Percentiles rank a stretch among this genome's conserved stretches.
phyloP scores from a whole-genome alignment of 306 rosid species.

The Begonia masoniana region DNA sequence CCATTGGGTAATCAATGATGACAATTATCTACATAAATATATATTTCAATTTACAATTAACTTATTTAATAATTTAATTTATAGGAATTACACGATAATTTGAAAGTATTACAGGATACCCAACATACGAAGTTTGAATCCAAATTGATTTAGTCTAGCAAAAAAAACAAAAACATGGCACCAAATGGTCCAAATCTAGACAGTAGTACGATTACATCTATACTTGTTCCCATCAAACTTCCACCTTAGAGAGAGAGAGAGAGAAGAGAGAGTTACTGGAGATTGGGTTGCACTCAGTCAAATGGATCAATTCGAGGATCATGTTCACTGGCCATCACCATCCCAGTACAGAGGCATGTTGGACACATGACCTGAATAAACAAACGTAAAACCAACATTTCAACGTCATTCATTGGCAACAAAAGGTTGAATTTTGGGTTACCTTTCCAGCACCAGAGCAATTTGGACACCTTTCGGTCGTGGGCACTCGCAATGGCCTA shows the following conservation, averaged over 20 bases:
- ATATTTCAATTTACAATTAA: too few relatives aligned
- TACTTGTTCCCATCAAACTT: too few relatives aligned
- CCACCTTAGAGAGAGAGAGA: neutral
- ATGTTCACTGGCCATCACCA: slow-evolving; percentile 94
- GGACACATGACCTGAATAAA: slow-evolving; percentile 82
- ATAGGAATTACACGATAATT: too few relatives aligned
- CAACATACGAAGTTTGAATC: too few relatives aligned
- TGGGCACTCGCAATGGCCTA: slow-evolving; percentile 44
- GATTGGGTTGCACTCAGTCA: slow-evolving; percentile 23
- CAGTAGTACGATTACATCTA: too few relatives aligned
- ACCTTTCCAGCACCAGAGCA: slow-evolving; percentile 97
- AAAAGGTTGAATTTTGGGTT: neutral
- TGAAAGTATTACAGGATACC: too few relatives aligned
- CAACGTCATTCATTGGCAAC: neutral
- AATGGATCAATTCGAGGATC: slow-evolving; percentile 88
- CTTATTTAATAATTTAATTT: too few relatives aligned
- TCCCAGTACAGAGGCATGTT: slow-evolving; percentile 89
- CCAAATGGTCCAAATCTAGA: too few relatives aligned
- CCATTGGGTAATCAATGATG: too few relatives aligned
- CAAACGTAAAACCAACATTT: neutral
- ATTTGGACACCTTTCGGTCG: slow-evolving; percentile 43
- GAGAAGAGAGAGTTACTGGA: neutral
- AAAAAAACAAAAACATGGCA: too few relatives aligned
- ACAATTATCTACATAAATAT: too few relatives aligned
- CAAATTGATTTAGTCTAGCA: too few relatives aligned